Evolutionary conservation across 441 rosid genomes (phyloP), one percentile per base, ranked within the genome.

Genomic region (Syzygium syzygioides): DNA sequence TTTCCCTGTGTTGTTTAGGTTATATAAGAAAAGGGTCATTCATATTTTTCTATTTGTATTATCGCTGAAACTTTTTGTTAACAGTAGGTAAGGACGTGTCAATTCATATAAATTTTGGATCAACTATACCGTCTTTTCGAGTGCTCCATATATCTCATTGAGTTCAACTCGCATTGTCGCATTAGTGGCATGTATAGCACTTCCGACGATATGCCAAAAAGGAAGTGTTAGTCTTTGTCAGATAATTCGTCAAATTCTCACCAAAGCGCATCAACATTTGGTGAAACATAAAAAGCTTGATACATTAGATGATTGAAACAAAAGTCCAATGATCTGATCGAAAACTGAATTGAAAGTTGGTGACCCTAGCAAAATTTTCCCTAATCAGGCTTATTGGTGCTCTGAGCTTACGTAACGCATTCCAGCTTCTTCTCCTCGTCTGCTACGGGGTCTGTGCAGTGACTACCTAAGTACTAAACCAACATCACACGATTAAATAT

Each of bases 91-190:
- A 17, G 18, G 18, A 32, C 19, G 14, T 2, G 76, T 8, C 30
- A 0, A 30, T 64, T 30, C 76, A 64, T 64, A 30, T 26, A 64
- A 2, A 11, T 64, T 64, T 30, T 0, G 3, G 18, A 30, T 64
- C 7, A 3, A 17, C 17, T 2, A 0, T 15, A 1, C 18, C 18
- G 1, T 14, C n/a, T 64, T 64, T 64, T 26, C 32, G 0, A 30
- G 41, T 30, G 17, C 12, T 15, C 23, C 23, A 30, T 64, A 17
- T 64, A 30, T 30, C 20, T 64, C 0, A 0, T 64, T 64, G 32
- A 64, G 41, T 10, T 66, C 76, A 30, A 66, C 18, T 30, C 9
- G 25, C 10, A 4, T 15, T 30, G 37, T 4, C 18, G 41, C 32
- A 66, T 17, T 2, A 8, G 48, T 32, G 76, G 19, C 23, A 32